These are phyloP conservation scores for Pleurotus ostreatus DNA, from an alignment of 768 basidiomycete genomes.

Conservation along the genomic window DNA sequence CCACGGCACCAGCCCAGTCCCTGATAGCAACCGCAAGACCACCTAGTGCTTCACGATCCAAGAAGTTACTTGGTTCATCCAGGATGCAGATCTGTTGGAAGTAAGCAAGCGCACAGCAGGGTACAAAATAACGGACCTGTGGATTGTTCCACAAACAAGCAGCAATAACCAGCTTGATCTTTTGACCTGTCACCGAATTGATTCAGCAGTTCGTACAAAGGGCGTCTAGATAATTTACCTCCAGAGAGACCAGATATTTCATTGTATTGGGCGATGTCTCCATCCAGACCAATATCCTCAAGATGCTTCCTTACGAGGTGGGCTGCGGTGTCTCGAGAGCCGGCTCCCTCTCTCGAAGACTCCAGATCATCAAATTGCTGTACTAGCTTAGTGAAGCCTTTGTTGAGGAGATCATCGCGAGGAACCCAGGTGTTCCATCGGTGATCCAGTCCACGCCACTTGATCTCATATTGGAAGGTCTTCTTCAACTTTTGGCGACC, in stretches of 20 bases:
- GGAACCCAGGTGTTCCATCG: conserved; percentile 90
- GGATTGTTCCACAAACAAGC: conserved; percentile 97
- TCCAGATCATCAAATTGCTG: conserved; percentile 97
- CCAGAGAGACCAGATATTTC: conserved; percentile 93
- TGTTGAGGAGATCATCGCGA: conserved; percentile 78
- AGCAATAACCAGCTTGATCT: conserved; percentile 94
- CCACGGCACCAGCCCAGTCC: conserved; percentile 91
- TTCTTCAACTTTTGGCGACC: conserved; percentile 98
- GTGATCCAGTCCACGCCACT: conserved; percentile 81
- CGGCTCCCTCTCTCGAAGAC: conserved; percentile 92
- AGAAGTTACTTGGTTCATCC: conserved; percentile 94
- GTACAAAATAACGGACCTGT: conserved; percentile 42
- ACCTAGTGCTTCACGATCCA: conserved; percentile 93
- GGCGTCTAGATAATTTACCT: conserved; percentile 43
- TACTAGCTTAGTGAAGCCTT: conserved; percentile 86
- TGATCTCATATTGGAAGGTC: conserved; percentile 89
- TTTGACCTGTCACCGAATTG: conserved; percentile 61
- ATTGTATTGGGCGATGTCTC: conserved; percentile 97
- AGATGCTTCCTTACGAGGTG: conserved; percentile 85
- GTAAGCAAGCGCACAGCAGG: too few species aligned
- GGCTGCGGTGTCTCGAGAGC: conserved; percentile 79
- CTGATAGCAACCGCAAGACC: conserved; percentile 93
- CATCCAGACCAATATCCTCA: conserved; percentile 94
- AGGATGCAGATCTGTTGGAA: conserved; percentile 59
- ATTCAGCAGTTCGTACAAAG: neutral